Base-by-base conservation (phyloP, 441 rosid species). In the Pelargonium fulgidum region DNA sequence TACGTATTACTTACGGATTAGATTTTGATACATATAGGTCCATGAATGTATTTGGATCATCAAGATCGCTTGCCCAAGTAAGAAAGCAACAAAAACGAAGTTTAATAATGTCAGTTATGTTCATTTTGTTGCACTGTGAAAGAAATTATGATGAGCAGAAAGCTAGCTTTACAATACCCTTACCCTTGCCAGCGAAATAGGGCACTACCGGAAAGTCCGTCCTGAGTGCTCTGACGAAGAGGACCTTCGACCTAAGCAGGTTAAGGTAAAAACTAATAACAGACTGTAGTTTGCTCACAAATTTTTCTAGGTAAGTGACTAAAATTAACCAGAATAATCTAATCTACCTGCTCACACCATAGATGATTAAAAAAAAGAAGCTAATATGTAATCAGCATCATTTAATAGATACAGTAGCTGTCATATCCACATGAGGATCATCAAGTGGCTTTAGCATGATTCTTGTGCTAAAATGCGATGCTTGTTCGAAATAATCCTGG, bases 361-460 rank as follows among this genome's bases (percentile, higher is more conserved):
- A 26, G 2, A 26, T 3, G 33, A 26, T 48, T 11, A 14, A 48
- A 11, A 48, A 48, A 48, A 22, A 22, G n/a, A n/a, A 29, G 36
- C 36, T 16, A 50, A 3, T 13, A n/a, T 48, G 56, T 11, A 48
- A 48, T 29, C 56, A 48, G 14, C 56, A 48, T 48, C 3, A 5
- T 11, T 14, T 14, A 44, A 76, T 39, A 86, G 85, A 84, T 92
- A 91, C 97, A 50, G 96, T 88, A 59, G 97, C 97, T 78, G 86
- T 80, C 82, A 93, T 76, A 82, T 93, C 96, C 6, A 91, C 97
- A 39, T 89, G 91, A 72, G 98, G 95, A 44, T 93, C 98, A 75
- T 93, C 97, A 26, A 91, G 73, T 8, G 98, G 98, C 78, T 91
- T 93, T 78, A 93, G 76, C 84, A 91, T 67, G 59, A 93, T 83